Evolutionary conservation across 106 monocot genomes (phyloP), one percentile per base, ranked within the genome.

Genomic region (Acanthochlamys bracteata): DNA sequence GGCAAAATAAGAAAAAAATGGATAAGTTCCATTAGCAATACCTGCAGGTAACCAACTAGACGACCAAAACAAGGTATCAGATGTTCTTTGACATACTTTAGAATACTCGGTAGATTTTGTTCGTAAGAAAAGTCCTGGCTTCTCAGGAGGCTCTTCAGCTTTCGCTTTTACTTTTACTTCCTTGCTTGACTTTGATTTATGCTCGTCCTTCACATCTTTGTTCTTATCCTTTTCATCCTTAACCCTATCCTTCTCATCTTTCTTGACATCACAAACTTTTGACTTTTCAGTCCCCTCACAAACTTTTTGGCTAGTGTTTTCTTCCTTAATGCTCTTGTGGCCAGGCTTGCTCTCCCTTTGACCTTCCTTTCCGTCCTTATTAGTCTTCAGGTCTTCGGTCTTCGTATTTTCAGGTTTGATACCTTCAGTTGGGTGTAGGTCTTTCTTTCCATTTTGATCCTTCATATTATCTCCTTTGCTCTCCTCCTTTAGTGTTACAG

Each of bases 71-170:
- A n/a, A n/a, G 40, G 46, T 56, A 22, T 24, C 12, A 42, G 42
- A 63, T 15, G 2, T 11, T 55, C 0, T 33, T 24, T 39, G 10
- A 64, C 80, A 69, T 86, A 98, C 92, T 65, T 89, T 98, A 23
- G 80, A 80, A 51, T 66, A 91, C 69, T 79, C 89, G 42, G 52
- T 65, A 33, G 67, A 66, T 66, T 73, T 89, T 20, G 73, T 78
- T 58, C 73, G 71, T 25, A 98, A 61, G 66, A 92, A 81, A 24
- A 98, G 88, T 20, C 98, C 98, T 61, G 88, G 85, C 20, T 83
- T 60, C 62, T 70, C 59, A 10, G 88, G 85, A 63, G 83, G 85
- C 57, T 83, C 92, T 55, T 88, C 83, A 43, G 61, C 4, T 45
- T 75, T 85, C n/a, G 17, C 61, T 55, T 80, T 92, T 45, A 74